A percentile compares a stretch with the other conserved stretches of the same genome.
Conservation (phyloP, 495 filamentous ascomycete genomes). For the Hypoxylon lenormandii region DNA sequence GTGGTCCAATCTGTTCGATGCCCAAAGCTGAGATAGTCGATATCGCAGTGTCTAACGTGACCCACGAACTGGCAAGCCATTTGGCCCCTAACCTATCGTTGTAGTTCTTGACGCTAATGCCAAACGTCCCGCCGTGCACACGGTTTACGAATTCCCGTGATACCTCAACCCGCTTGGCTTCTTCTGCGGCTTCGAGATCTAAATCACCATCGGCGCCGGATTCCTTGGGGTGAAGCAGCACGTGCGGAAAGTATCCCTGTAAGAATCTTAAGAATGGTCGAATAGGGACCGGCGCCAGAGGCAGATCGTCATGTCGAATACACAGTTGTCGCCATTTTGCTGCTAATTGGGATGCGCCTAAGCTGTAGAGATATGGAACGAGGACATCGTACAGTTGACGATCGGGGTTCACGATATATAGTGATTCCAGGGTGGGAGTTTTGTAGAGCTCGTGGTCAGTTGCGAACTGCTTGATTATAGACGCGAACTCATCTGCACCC, state of each 20-base stretch:
- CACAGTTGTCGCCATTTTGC: slow-evolving; percentile 68
- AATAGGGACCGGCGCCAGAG: slow-evolving; percentile 37
- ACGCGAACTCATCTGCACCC: slow-evolving; percentile 45
- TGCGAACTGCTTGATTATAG: slow-evolving; percentile 52
- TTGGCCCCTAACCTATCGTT: slow-evolving; percentile 75
- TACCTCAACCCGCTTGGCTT: slow-evolving; percentile 24
- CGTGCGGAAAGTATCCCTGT: slow-evolving; percentile 48
- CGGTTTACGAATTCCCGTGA: slow-evolving; percentile 59
- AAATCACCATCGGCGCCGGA: slow-evolving; percentile 16
- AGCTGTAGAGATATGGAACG: slow-evolving; percentile 67
- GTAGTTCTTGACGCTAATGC: slow-evolving; percentile 62
- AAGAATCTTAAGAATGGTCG: slow-evolving; percentile 55
- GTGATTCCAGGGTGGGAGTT: slow-evolving; percentile 49
- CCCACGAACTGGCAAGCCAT: slow-evolving; percentile 76
- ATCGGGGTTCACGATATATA: slow-evolving; percentile 66
- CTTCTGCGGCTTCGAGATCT: slow-evolving; percentile 25
- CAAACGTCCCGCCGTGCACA: slow-evolving; percentile 59
- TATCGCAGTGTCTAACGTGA: slow-evolving; percentile 74
- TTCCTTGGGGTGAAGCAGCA: slow-evolving; percentile 32
- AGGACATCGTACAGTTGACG: slow-evolving; percentile 71
- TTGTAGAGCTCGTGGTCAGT: slow-evolving; percentile 42
- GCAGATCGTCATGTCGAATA: slow-evolving; percentile 50
- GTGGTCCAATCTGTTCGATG: slow-evolving; percentile 74
- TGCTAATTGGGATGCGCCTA: slow-evolving; percentile 64
- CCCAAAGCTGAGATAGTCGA: slow-evolving; percentile 73